Evolutionary conservation across 345 rosid genomes (phyloP), one percentile per base, ranked within the genome.

Genomic region (Ricinus communis): DNA sequence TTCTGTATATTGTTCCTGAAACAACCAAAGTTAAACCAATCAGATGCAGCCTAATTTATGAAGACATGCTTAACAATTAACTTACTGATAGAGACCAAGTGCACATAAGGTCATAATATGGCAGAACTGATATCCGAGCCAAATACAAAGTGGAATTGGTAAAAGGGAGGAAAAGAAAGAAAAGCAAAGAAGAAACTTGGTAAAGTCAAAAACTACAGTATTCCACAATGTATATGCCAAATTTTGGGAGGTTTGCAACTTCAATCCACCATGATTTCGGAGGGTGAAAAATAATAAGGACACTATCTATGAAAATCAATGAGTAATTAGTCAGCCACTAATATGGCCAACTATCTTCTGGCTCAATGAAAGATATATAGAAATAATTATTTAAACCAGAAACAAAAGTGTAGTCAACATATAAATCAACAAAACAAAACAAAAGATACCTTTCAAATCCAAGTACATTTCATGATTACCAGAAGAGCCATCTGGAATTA

Each of bases 1-100:
- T 88, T 81, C 73, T 87, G 80, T 90, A 95, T 75, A 95, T 86
- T 67, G 97, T 92, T 86, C 99, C 97, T 90, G 97, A 81, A 83
- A 84, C 55, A 80, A 67, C 22, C 13, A 65, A 36, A 38, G 25
- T 30, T 22, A 66, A 70, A 72, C 54, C 51, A 73, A 68, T 73
- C 75, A 79, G 71, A 69, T 19, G 31, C 53, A 71, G 61, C 19
- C 49, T 6, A 38, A n/a, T 57, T 27, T 36, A 60, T 8, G 15
- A 62, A 65, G 41, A 69, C 59, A 54, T 40, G 46, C 27, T 54
- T 24, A 65, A 25, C 8, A 19, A 31, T 19, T 38, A 43, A 57
- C n/a, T 12, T 25, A 52, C 5, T 33, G 57, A 27, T 41, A n/a
- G 68, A 65, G 61, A 28, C 31, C 18, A 4, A 22, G 38, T 21